A percentile compares a stretch with the other conserved stretches of the same genome.
Conservation (phyloP, 23 red algal genomes). For the Porphyridium purpureum region DNA sequence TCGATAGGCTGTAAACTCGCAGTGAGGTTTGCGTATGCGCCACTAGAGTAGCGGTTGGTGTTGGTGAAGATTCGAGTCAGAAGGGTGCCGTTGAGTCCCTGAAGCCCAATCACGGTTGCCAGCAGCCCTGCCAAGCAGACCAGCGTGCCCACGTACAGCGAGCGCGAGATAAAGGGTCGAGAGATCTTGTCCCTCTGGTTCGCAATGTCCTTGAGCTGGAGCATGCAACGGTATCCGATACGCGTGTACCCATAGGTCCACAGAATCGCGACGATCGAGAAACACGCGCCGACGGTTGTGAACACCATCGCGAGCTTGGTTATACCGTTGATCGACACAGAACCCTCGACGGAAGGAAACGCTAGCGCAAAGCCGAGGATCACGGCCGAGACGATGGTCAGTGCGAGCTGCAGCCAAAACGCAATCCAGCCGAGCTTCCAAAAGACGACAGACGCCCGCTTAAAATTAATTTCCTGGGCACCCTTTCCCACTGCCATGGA, state of each 20-base stretch:
- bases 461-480: too few relatives aligned
- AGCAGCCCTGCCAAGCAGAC: conserved; percentile 20
- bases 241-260: conserved; percentile 63
- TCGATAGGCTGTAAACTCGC: conserved; percentile 40
- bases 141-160: too few relatives aligned
- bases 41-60: too few relatives aligned
- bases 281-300: conserved; percentile 13
- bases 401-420: conserved; percentile 40
- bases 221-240: too few relatives aligned
- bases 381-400: conserved; percentile 38
- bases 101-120: conserved; percentile 14
- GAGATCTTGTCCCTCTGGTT: too few relatives aligned
- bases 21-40: too few relatives aligned
- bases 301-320: conserved; percentile 22
- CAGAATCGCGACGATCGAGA: conserved; percentile 31
- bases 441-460: too few relatives aligned
- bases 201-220: too few relatives aligned
- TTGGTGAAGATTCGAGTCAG: too few relatives aligned
- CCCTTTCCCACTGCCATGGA: too few relatives aligned
- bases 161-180: too few relatives aligned
- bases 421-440: conserved; percentile 54
- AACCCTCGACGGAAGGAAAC: conserved; percentile 36
- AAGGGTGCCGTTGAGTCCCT: conserved; percentile 41
- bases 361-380: conserved; percentile 47
- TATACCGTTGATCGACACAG: conserved; percentile 14